phyloP scores from a whole-genome alignment of 805 yeast species.

The Isabelozyma rhagii region DNA sequence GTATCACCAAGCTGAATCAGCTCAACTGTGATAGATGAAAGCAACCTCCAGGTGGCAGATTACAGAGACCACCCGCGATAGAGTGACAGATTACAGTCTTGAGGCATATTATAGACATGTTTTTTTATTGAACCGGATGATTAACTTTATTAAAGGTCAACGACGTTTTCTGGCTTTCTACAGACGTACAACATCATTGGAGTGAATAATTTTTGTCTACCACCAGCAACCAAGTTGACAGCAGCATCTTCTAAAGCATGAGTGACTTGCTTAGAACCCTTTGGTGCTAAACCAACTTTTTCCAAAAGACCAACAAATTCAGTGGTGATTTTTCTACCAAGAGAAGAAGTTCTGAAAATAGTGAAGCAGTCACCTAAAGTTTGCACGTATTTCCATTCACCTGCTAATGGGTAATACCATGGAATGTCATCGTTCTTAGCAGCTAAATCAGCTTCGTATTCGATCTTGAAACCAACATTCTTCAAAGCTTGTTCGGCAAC shows the following conservation, averaged over 20 bases:
- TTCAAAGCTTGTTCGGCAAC: slow-evolving; percentile 87
- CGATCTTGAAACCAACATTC: slow-evolving; percentile 82
- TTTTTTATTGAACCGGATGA: no score
- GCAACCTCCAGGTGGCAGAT: no score
- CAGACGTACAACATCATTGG: slow-evolving; percentile 96
- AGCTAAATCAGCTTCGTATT: slow-evolving; percentile 78
- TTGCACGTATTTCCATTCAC: slow-evolving; percentile 89
- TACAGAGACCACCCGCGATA: no score
- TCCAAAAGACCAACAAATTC: slow-evolving; percentile 79
- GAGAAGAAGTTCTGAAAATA: slow-evolving; percentile 77
- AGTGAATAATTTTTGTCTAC: slow-evolving; percentile 82
- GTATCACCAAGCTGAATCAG: no score
- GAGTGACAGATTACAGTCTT: no score
- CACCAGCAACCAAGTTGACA: slow-evolving; percentile 90
- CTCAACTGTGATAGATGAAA: no score
- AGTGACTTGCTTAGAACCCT: slow-evolving; percentile 85
- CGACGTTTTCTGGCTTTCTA: slow-evolving; percentile 59
- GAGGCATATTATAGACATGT: no score
- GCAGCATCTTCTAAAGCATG: slow-evolving; percentile 96
- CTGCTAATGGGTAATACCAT: slow-evolving; percentile 96
- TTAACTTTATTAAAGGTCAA: background rate
- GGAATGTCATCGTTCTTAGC: slow-evolving; percentile 80
- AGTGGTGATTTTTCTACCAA: slow-evolving; percentile 87
- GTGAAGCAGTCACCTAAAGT: slow-evolving; percentile 74
- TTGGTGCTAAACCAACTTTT: slow-evolving; percentile 83